Evolutionary conservation across 2,329 filamentous ascomycete genomes (phyloP).

Genomic region (Epichloe coenophiala): DNA sequence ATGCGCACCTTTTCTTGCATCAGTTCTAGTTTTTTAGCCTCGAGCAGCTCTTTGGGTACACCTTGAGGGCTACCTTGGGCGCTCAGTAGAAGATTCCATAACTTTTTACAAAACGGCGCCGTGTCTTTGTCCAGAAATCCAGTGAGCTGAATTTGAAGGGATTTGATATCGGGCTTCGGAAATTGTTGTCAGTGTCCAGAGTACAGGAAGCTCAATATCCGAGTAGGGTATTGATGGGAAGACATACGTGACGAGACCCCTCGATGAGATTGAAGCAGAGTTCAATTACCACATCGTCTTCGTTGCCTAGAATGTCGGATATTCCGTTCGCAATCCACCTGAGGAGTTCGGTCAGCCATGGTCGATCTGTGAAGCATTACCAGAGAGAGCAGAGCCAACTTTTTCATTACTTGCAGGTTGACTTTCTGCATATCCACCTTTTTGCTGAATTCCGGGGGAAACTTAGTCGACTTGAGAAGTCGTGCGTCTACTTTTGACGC

Average conservation of each 20-base stretch:
- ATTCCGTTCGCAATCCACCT: conserved; percentile 93
- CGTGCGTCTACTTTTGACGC: conserved; percentile 78
- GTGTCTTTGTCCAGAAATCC: conserved; percentile 94
- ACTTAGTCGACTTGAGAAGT: conserved; percentile 81
- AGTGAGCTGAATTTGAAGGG: conserved; percentile 83
- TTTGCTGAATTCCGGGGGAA: conserved; percentile 81
- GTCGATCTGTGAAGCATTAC: not conserved
- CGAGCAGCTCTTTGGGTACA: conserved; percentile 84
- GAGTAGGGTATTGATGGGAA: not conserved
- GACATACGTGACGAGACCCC: conserved; percentile 53
- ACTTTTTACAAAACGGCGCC: conserved; percentile 74
- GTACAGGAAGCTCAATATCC: not conserved
- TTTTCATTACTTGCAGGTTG: conserved; percentile 95
- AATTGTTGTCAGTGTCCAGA: conserved; percentile 23
- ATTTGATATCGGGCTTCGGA: conserved; percentile 81
- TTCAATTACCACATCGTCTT: conserved; percentile 93
- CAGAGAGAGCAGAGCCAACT: conserved; percentile 38
- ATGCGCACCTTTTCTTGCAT: conserved; percentile 76
- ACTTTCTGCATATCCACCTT: conserved; percentile 95
- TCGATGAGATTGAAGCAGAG: conserved; percentile 61
- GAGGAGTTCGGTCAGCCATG: conserved; percentile 9
- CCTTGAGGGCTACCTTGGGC: conserved; percentile 80
- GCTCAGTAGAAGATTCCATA: conserved; percentile 86
- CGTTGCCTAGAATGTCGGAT: conserved; percentile 73
- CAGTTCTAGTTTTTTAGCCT: conserved; percentile 90